These are phyloP conservation scores for Asterionellopsis glacialis DNA, from an alignment of 108 stramenopile species.

Conservation along the genomic window DNA sequence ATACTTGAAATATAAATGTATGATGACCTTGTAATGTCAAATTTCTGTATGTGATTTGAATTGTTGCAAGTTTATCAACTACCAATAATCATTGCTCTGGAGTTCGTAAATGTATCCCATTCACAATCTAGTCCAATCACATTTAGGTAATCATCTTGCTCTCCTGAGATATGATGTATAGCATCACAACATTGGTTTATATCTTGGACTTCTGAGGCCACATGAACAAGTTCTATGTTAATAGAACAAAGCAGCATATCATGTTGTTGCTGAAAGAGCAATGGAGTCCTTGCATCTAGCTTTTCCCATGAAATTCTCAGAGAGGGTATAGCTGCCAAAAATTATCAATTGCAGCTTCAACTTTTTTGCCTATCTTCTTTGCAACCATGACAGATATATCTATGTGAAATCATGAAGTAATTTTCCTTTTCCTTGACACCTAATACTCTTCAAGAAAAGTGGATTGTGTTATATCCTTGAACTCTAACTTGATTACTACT, in stretches of 20 bases:
- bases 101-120: slow-evolving; percentile 11
- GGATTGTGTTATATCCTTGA: background rate
- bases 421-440: background rate
- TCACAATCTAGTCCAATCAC: slow-evolving; percentile 16
- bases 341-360: slow-evolving; percentile 1
- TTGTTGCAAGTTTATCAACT: slow-evolving; percentile 1
- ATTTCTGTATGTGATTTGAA: slow-evolving; percentile 16
- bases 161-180: background rate
- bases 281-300: slow-evolving; percentile 1
- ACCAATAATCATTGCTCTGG: background rate
- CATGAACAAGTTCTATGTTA: background rate
- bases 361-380: background rate
- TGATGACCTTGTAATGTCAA: background rate
- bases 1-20: background rate
- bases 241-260: background rate
- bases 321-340: slow-evolving; percentile 9
- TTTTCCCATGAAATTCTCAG: slow-evolving; percentile 11
- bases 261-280: background rate
- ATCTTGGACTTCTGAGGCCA: background rate
- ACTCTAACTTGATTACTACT: background rate
- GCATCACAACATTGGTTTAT: slow-evolving; percentile 6
- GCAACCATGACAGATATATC: background rate
- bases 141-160: slow-evolving; percentile 2
- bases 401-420: background rate
- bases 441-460: background rate